Evolutionary conservation across 148 eudicot species (phyloP).

Genomic region (Nyssa sinensis): DNA sequence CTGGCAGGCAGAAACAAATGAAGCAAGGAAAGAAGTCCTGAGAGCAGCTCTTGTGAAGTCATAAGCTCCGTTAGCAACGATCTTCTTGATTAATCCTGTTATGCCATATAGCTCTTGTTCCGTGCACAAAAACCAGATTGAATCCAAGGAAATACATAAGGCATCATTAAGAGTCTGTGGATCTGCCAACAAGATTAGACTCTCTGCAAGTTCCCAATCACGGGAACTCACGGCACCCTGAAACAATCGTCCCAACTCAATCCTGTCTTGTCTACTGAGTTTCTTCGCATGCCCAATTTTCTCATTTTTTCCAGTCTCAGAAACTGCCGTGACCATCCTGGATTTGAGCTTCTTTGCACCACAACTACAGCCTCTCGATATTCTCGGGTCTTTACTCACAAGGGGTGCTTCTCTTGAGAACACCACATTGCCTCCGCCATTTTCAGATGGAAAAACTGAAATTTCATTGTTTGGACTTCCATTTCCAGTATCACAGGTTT

Average conservation of each 20-base stretch:
- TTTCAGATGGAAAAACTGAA: slow-evolving; percentile 37
- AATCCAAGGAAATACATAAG: slow-evolving; percentile 88
- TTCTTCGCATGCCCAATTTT: slow-evolving; percentile 50
- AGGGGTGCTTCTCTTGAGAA: slow-evolving; percentile 75
- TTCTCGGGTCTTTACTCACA: slow-evolving; percentile 37
- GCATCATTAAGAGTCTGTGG: slow-evolving; percentile 83
- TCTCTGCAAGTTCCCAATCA: slow-evolving; percentile 85
- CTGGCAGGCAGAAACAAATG: slow-evolving; percentile 97
- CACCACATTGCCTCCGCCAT: slow-evolving; percentile 68
- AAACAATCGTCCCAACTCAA: slow-evolving; percentile 69
- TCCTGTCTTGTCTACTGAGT: slow-evolving; percentile 79
- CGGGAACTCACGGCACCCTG: slow-evolving; percentile 80
- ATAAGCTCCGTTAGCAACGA: slow-evolving; percentile 73
- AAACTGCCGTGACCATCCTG: slow-evolving; percentile 26
- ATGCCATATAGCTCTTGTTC: slow-evolving; percentile 67
- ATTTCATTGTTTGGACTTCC: slow-evolving; percentile 30
- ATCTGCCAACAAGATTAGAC: slow-evolving; percentile 71
- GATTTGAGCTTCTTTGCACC: slow-evolving; percentile 59
- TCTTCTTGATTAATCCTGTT: slow-evolving; percentile 68
- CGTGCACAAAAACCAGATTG: slow-evolving; percentile 87
- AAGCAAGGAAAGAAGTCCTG: slow-evolving; percentile 94
- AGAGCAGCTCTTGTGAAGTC: slow-evolving; percentile 98
- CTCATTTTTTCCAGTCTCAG: slow-evolving; percentile 44
- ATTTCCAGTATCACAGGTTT: slow-evolving; percentile 45
- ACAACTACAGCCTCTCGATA: slow-evolving; percentile 37